Evolutionary conservation across 345 rosid species (phyloP), one percentile per base, ranked within the genome.

Genomic region (Camelina laxa): DNA sequence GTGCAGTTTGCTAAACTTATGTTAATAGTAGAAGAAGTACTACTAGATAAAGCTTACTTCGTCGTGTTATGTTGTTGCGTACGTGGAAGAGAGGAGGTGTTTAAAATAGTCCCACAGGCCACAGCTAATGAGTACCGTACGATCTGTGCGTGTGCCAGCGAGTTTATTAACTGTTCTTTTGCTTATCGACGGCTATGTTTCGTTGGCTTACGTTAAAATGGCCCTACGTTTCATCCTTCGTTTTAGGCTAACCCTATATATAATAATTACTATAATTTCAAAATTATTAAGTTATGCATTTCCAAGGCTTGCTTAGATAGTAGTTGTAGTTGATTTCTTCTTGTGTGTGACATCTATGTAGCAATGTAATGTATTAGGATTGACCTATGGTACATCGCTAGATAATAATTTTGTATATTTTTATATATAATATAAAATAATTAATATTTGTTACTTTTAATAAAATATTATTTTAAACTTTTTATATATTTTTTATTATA

Each of bases 161-260:
- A 47, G 41, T 62, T 50, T 48, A 64, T 64, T 65, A 64, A 74
- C 71, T 77, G 73, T 72, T 77, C 50, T 5, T 15, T 65, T 65
- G 33, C 63, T 31, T 71, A 72, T 78, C 77, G 58, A 78, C 81
- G 81, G 81, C 77, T 77, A 33, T 51, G 44, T 60, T 77, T 72
- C 41, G 73, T 77, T 71, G 80, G 67, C 66, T 69, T 69, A 50
- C 19, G 55, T 27, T 38, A 9, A 9, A 7, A 33, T 67, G 61
- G 35, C 19, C 69, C 61, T 75, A 67, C 73, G 79, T 67, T 75
- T 67, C 21, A 33, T 57, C 35, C 4, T 65, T 42, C 16, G 38
- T 50, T 20, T 63, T 27, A 64, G 24, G 24, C 16, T 60, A 35
- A 27, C 30, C 5, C n/a, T n/a, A n/a, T 27, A 27, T 27, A 3